Evolutionary conservation across 768 basidiomycete genomes (phyloP).

Genomic region (Pleurotus djamor): DNA sequence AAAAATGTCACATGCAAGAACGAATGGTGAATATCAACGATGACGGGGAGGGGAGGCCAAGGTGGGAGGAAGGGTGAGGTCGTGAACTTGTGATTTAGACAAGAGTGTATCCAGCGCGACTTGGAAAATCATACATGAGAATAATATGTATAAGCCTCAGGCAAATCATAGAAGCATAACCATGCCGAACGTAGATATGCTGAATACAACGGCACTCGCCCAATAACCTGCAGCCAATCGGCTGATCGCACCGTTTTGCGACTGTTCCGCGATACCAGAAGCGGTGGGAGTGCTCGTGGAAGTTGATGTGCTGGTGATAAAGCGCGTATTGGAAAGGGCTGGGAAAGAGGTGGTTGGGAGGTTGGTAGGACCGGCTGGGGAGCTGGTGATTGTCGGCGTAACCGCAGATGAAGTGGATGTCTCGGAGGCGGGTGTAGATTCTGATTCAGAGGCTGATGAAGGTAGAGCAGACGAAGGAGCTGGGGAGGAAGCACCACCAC

Average conservation of each 20-base stretch:
- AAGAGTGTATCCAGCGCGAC: too few species aligned
- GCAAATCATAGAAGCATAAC: not conserved
- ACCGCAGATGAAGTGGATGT: conserved; percentile 1
- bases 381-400: conserved; percentile 3
- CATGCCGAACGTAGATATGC: not conserved
- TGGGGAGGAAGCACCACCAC: conserved; percentile 11
- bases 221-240: conserved; percentile 14
- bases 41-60: too few species aligned
- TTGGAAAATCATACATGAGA: not conserved
- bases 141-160: not conserved
- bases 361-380: too few species aligned
- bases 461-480: conserved; percentile 8
- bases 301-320: not conserved
- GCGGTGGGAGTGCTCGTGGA: not conserved
- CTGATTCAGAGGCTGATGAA: too few species aligned
- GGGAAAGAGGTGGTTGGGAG: not conserved
- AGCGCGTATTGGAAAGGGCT: too few species aligned
- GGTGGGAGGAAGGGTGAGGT: too few species aligned
- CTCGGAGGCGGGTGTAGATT: not conserved
- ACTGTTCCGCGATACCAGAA: not conserved
- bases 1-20: too few species aligned
- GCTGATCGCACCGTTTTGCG: conserved; percentile 12
- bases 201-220: conserved; percentile 15
- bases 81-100: too few species aligned
- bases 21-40: too few species aligned